Conservation (phyloP, 805 yeast species). For the Blastobotrys parvus region DNA sequence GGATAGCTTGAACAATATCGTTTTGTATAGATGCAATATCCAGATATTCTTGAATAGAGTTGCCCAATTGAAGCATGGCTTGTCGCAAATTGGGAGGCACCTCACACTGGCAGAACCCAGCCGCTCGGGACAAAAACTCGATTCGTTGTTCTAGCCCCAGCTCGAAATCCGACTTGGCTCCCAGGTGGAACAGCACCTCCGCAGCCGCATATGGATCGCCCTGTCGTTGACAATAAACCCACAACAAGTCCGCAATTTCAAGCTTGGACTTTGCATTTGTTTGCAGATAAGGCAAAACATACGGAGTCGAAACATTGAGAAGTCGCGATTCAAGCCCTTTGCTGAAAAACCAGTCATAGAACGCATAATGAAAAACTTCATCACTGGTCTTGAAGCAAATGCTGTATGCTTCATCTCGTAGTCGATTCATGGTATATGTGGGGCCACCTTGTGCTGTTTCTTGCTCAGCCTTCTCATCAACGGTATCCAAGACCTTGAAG, state of each 20-base stretch:
- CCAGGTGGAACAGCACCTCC: constrained; percentile 56
- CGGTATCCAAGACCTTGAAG: constrained; percentile 63
- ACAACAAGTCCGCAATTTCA: constrained; percentile 70
- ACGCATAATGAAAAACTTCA: constrained; percentile 80
- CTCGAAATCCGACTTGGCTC: constrained; percentile 62
- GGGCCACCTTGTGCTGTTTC: constrained; percentile 24
- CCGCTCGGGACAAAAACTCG: constrained; percentile 84
- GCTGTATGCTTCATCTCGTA: constrained; percentile 65
- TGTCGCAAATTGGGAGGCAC: constrained; percentile 72
- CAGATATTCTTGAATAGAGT: constrained; percentile 66
- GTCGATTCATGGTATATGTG: constrained; percentile 33
- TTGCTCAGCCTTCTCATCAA: constrained; percentile 47
- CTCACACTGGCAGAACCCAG: constrained; percentile 82
- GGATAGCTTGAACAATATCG: constrained; percentile 37
- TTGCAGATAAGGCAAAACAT: constrained; percentile 65
- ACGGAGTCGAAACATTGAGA: constrained; percentile 74
- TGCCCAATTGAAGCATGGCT: constrained; percentile 61
- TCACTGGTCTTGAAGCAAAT: constrained; percentile 69
- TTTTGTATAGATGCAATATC: constrained; percentile 83
- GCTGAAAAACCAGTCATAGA: constrained; percentile 84
- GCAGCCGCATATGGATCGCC: constrained; percentile 81
- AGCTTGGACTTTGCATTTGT: constrained; percentile 42
- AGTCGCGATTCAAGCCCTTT: constrained; percentile 72
- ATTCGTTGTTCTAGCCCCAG: constrained; percentile 66
- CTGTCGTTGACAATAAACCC: constrained; percentile 83